These are phyloP conservation scores for Onygenales sp. DNA, from an alignment of 2,329 filamentous ascomycete species.

Conservation along the genomic window DNA sequence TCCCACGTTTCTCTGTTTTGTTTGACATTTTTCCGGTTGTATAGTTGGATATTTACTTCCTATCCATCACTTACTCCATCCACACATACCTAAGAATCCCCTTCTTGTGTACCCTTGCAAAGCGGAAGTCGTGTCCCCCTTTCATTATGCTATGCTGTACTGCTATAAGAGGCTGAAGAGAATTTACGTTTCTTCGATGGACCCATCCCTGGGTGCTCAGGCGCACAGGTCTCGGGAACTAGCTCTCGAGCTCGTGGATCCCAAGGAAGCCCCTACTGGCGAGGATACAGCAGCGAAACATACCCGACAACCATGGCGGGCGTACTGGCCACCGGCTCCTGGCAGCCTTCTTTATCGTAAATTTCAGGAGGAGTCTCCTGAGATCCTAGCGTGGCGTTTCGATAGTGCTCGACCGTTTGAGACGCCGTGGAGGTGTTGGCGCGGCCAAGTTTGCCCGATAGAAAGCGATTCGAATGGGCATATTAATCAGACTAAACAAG, in stretches of 20 bases:
- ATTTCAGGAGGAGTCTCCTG: background rate
- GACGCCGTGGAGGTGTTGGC: background rate
- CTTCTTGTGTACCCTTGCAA: too few relatives aligned
- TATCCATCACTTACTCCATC: too few relatives aligned
- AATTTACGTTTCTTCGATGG: too few relatives aligned
- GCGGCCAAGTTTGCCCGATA: background rate
- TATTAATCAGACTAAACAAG: background rate
- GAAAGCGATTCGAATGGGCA: background rate
- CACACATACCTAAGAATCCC: too few relatives aligned
- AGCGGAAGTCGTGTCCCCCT: too few relatives aligned
- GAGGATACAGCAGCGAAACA: background rate
- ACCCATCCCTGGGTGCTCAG: too few relatives aligned
- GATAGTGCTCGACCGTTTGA: background rate
- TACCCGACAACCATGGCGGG: background rate
- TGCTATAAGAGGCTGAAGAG: too few relatives aligned
- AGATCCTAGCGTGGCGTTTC: background rate
- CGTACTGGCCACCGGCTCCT: background rate
- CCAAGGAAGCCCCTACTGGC: background rate
- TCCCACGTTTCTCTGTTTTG: too few relatives aligned
- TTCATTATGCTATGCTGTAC: too few relatives aligned
- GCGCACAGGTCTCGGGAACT: background rate
- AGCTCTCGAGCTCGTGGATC: background rate
- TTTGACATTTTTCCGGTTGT: too few relatives aligned
- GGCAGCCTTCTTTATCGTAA: background rate
- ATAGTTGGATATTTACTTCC: too few relatives aligned